Evolutionary conservation across 306 rosid genomes (phyloP), one percentile per base, ranked within the genome.

Genomic region (Coriaria nepalensis): DNA sequence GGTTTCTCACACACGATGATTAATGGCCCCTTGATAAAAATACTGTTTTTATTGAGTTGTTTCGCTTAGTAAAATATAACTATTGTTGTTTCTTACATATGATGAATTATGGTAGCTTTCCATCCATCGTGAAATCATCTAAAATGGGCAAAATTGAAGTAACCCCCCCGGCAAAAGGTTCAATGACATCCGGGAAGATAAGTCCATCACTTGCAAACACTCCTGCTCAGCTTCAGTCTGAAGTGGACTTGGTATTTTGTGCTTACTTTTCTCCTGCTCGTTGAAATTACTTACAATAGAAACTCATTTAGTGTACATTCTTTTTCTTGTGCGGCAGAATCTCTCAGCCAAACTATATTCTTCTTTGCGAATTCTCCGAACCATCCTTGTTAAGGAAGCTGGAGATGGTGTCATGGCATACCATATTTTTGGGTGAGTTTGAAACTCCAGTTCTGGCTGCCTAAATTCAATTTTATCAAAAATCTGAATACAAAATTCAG

Each of bases 391-490:
- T 47, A 73, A 46, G 63, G 93, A 85, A 73, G 78, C 93, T 51
- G 83, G 66, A 35, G 95, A 85, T 29, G 76, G 85, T 39, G 78
- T 75, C 50, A 55, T 73, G 79, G 87, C 94, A 49, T 43, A 85
- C 80, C 98, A 90, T 78, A 81, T 90, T 68, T 90, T 81, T 59
- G 71, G 64, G 98, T 85, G 35, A 53, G 80, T 65, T 60, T 44
- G 51, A 40, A 33, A 10, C 44, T 45, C 7, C 50, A 39, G 47
- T 61, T 59, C 49, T 40, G 42, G 4, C 32, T 38, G 37, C n/a
- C 55, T 20, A 11, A 40, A 29, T 35, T 61, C 42, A 40, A 14
- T 57, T 36, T 44, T 38, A 10, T 47, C 29, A 20, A 20, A 20
- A 20, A 9, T 57, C 15, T 41, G 15, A 47, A 9, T 11, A 58